Evolutionary conservation across 495 filamentous ascomycete species (phyloP).

Genomic region (Amphirosellinia nigrospora): DNA sequence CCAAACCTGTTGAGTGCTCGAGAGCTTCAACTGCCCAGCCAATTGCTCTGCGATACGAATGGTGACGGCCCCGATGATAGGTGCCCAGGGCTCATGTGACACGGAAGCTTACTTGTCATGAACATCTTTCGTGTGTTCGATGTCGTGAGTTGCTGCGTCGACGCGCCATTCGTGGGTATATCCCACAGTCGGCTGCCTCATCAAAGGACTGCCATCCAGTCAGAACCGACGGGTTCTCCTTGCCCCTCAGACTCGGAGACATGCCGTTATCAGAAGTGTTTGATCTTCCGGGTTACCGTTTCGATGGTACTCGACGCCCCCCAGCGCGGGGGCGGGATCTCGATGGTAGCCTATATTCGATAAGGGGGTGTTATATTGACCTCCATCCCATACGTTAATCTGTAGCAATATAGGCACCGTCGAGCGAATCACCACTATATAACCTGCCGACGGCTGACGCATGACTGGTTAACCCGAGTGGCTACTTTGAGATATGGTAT

Average conservation of each 20-base stretch:
- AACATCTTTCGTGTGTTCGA: neutral
- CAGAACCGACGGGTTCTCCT: neutral
- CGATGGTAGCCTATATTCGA: slow-evolving; percentile 21
- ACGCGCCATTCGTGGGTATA: neutral
- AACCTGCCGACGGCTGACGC: neutral
- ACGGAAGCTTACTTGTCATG: slow-evolving; percentile 15
- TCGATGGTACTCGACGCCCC: slow-evolving; percentile 1
- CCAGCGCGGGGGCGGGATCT: slow-evolving; percentile 1
- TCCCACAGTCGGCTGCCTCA: slow-evolving; percentile 2
- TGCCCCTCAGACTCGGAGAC: neutral
- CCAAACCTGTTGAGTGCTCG: neutral
- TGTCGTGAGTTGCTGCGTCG: neutral
- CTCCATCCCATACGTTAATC: neutral
- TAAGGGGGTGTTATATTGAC: slow-evolving; percentile 11
- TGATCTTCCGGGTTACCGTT: slow-evolving; percentile 23
- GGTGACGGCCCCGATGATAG: neutral
- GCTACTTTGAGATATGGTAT: neutral
- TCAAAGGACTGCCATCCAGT: neutral
- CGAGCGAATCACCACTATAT: neutral
- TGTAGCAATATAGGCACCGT: neutral
- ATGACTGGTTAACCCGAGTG: neutral
- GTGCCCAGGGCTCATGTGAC: slow-evolving; percentile 2
- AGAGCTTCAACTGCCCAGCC: neutral
- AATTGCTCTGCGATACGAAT: neutral
- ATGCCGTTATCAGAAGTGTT: slow-evolving; percentile 21